Percentiles rank a stretch among this genome's conserved stretches.
These are phyloP conservation scores for Saccharomycopsis sp. DNA, from an alignment of 805 yeast genomes.

Conservation along the genomic window DNA sequence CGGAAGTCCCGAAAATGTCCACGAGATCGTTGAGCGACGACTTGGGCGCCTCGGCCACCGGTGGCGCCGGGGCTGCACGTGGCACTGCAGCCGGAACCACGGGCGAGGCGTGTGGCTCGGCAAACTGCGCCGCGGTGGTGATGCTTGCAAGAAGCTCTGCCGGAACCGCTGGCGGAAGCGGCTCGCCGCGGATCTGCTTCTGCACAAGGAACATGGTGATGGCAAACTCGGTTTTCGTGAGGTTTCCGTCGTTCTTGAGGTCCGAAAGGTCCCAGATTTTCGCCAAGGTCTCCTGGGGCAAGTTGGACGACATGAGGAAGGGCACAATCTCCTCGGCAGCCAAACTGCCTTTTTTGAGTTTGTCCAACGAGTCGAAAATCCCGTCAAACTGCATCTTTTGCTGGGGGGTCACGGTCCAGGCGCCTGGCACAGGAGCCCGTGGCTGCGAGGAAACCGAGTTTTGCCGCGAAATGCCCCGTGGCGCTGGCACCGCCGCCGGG, in stretches of 20 bases:
- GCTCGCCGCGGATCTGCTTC: conserved; percentile 69
- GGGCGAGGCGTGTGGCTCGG: conserved; percentile 20
- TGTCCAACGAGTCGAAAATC: conserved; percentile 75
- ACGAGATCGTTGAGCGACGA: conserved; percentile 20
- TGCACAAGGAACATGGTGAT: conserved; percentile 92
- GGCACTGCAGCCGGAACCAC: conserved; percentile 18
- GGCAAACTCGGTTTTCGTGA: conserved; percentile 76
- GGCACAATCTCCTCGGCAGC: conserved; percentile 80
- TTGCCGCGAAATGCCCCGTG: conserved; percentile 1
- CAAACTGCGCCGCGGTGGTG: conserved; percentile 29
- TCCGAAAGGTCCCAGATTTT: conserved; percentile 93
- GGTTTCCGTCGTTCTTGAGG: conserved; percentile 75
- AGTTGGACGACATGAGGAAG: conserved; percentile 80
- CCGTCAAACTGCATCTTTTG: conserved; percentile 73
- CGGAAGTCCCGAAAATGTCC: conserved; percentile 22
- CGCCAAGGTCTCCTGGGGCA: conserved; percentile 80
- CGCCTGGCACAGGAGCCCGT: conserved; percentile 19
- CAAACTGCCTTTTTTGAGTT: conserved; percentile 50
- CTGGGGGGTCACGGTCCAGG: conserved; percentile 61
- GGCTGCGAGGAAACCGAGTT: background rate
- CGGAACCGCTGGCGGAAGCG: conserved; percentile 75
- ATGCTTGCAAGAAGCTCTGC: conserved; percentile 42
- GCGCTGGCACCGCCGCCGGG: background rate
- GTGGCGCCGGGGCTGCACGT: conserved; percentile 20
- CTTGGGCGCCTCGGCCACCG: too few species aligned